Evolutionary conservation across 148 eudicot species (phyloP), one percentile per base, ranked within the genome.

Genomic region (Camellia japonica): DNA sequence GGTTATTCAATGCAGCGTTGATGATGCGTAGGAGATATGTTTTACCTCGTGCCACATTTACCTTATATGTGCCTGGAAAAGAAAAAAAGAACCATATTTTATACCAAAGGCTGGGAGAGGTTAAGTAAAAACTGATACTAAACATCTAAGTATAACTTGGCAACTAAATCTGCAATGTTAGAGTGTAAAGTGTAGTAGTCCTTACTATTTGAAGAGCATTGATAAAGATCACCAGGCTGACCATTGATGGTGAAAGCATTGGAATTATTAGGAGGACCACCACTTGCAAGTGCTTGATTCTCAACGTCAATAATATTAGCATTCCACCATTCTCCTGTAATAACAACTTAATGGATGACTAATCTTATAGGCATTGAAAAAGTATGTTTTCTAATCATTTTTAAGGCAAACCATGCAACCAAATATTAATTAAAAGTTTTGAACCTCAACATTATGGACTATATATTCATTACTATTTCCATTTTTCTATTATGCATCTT

Each of bases 241-340:
- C 97, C 97, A 42, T 92, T 92, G n/a, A 92, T 87, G 5, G 90
- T 87, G 78, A 46, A 90, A 41, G 94, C 91, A 67, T 90, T 87
- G 2, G 97, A 92, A 6, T 51, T 72, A 13, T 84, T 88, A 30
- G 94, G 94, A 2, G 88, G 83, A 11, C 61, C 89, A 2, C 94
- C 94, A 0, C 78, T 86, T 4, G 82, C 86, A 5, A 78, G 49
- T 0, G 79, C 90, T 61, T 83, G 47, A 13, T 82, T 78, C 68
- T 81, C 86, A 0, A 90, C 88, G 19, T 89, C 91, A 3, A 82
- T 41, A 4, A 87, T 89, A 77, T 90, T 86, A 9, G 85, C 86
- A 79, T 92, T 88, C 97, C 97, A 92, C 97, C 97, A 92, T 66
- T 92, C 93, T 15, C 93, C 93, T 92, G 80, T 77, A 78, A 71